A percentile compares a stretch with the other conserved stretches of the same genome.
These are phyloP conservation scores for Tulasnella sp. DNA, from an alignment of 768 basidiomycete species.

Conservation along the genomic window DNA sequence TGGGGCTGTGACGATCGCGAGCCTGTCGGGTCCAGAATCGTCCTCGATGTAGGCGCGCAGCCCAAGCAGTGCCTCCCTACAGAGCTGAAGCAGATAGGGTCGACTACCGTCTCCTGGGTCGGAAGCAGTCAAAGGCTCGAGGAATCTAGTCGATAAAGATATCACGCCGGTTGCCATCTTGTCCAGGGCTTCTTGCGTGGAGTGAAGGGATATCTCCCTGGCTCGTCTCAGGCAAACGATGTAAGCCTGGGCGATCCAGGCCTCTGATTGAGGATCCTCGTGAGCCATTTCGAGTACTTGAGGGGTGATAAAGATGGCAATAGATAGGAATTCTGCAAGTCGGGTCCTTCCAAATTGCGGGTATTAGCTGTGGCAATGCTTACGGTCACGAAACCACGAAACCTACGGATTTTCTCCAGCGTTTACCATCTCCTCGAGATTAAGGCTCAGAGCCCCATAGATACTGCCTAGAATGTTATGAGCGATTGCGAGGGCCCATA, in stretches of 20 bases:
- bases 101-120: background rate
- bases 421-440: background rate
- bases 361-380: background rate
- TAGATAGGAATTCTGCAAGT: background rate
- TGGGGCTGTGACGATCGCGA: background rate
- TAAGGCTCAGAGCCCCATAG: background rate
- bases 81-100: background rate
- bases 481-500: background rate
- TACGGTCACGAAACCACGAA: too few species aligned
- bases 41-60: background rate
- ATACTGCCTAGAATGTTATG: background rate
- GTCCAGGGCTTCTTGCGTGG: background rate
- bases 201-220: background rate
- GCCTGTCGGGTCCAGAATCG: background rate
- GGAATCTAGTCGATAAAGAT: background rate
- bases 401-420: background rate
- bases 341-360: background rate
- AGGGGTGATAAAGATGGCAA: background rate
- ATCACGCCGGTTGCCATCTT: background rate
- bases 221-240: background rate
- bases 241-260: background rate
- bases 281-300: background rate
- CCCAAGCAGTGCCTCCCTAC: background rate
- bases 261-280: background rate
- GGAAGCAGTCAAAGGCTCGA: background rate